Percentiles rank a stretch among this genome's conserved stretches.
phyloP scores from a whole-genome alignment of 2,329 filamentous ascomycete species.

The Claviceps maximensis region DNA sequence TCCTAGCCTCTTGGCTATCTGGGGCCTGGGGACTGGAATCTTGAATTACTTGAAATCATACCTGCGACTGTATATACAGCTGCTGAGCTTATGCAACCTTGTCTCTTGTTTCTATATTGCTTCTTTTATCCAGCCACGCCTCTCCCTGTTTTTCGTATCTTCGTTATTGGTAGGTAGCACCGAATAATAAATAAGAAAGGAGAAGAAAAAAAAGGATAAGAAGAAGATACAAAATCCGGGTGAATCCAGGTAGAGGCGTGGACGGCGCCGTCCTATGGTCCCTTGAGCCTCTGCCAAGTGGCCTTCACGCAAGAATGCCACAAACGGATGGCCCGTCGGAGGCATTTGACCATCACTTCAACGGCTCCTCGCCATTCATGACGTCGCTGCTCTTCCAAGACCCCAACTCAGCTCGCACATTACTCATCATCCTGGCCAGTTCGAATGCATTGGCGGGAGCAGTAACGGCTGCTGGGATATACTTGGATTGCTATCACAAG shows the following conservation, averaged over 20 bases:
- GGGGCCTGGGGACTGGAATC: no score
- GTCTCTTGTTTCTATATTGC: not conserved
- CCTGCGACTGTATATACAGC: no score
- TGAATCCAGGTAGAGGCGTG: not conserved
- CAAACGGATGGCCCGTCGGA: not conserved
- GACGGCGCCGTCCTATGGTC: slow-evolving; percentile 2
- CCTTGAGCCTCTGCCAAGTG: slow-evolving; percentile 6
- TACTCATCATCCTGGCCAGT: slow-evolving; percentile 45
- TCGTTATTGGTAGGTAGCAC: not conserved
- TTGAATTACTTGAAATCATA: no score
- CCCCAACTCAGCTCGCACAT: slow-evolving; percentile 45
- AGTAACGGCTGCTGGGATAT: slow-evolving; percentile 40
- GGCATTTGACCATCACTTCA: slow-evolving; percentile 22
- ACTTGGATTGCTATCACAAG: slow-evolving; percentile 40
- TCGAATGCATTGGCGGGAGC: slow-evolving; percentile 49
- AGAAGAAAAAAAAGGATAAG: not conserved
- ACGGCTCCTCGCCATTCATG: slow-evolving; percentile 32
- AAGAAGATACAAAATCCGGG: not conserved
- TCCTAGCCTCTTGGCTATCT: no score
- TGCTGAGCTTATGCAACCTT: not conserved
- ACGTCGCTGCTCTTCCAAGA: slow-evolving; percentile 25
- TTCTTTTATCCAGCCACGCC: no score
- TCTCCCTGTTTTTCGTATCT: no score
- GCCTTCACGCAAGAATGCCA: slow-evolving; percentile 6
- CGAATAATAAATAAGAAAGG: not conserved